Evolutionary conservation across 441 rosid genomes (phyloP), one percentile per base, ranked within the genome.

Genomic region (Populus hybrid): DNA sequence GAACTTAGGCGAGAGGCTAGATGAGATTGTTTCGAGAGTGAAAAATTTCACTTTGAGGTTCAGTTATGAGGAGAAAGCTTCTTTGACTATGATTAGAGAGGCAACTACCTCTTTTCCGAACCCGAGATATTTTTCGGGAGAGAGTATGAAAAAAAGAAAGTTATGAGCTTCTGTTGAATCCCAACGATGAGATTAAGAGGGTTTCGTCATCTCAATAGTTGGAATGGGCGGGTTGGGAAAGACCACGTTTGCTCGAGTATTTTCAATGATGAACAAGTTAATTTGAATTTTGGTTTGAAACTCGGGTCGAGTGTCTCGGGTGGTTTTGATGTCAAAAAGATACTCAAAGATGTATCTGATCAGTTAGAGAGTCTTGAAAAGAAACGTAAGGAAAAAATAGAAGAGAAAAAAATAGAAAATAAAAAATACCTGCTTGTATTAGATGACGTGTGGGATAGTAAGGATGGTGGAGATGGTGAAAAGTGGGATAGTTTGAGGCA

Each of bases 151-250:
- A 82, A 69, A 31, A 24, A 31, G 4, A 61, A 26, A 7, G 40
- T 79, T 5, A n/a, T 74, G 9, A 10, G 68, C 16, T 9, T 21
- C 18, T 85, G 63, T 11, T 77, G 75, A 1, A 2, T 28, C 70
- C 67, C 0, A 8, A 20, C 4, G 2, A 6, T n/a, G 8, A 40
- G 0, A 40, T 2, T 9, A 72, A 78, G 28, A 38, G 36, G 35
- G 40, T 80, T 12, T 67, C 74, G 29, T 80, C 10, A 14, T 78
- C 64, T 40, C 85, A 3, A 45, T 79, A 9, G 74, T 66, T 72
- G 80, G 83, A 1, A 20, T 78, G 9, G 81, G 75, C 0, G 84
- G 87, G 5, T 12, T 85, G 3, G 87, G 87, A 6, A 85, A 85
- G 73, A 82, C 87, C 1, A 40, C 84, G n/a, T 72, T 85, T n/a